Conservation (phyloP, 2,329 filamentous ascomycete species). For the Bipolaris bicolor region DNA sequence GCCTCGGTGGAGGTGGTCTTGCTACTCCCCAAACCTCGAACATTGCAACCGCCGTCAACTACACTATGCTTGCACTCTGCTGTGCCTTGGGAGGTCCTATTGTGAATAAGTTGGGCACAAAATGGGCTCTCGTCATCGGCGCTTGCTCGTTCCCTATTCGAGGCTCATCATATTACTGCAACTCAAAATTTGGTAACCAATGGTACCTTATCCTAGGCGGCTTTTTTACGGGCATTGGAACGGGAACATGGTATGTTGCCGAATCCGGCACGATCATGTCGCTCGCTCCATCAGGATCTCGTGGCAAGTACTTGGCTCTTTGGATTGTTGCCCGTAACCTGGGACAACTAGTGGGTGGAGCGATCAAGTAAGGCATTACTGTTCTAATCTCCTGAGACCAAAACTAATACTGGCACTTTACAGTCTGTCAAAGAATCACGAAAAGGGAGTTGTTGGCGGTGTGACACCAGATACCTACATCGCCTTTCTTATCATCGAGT, state of each 20-base stretch:
- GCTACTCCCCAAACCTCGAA: slow-evolving; percentile 54
- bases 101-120: slow-evolving; percentile 56
- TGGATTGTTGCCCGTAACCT: slow-evolving; percentile 58
- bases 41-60: slow-evolving; percentile 45
- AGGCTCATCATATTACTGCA: slow-evolving; percentile 57
- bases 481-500: slow-evolving; percentile 57
- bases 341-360: slow-evolving; percentile 56
- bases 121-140: slow-evolving; percentile 56
- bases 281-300: slow-evolving; percentile 54
- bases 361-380: slow-evolving; percentile 42
- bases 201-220: slow-evolving; percentile 50
- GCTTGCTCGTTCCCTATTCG: slow-evolving; percentile 53
- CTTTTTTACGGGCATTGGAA: slow-evolving; percentile 36
- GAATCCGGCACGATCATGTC: slow-evolving; percentile 59
- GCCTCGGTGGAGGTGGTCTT: slow-evolving; percentile 52
- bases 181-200: slow-evolving; percentile 57
- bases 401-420: not conserved
- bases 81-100: slow-evolving; percentile 55
- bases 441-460: slow-evolving; percentile 42
- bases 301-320: slow-evolving; percentile 56
- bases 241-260: slow-evolving; percentile 58
- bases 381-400: too few relatives aligned
- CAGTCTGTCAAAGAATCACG: slow-evolving; percentile 36
- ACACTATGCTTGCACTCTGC: slow-evolving; percentile 36
- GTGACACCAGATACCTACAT: slow-evolving; percentile 55